Conservation (phyloP, 2,329 filamentous ascomycete genomes). For the Fonsecaea multimorphosa region DNA sequence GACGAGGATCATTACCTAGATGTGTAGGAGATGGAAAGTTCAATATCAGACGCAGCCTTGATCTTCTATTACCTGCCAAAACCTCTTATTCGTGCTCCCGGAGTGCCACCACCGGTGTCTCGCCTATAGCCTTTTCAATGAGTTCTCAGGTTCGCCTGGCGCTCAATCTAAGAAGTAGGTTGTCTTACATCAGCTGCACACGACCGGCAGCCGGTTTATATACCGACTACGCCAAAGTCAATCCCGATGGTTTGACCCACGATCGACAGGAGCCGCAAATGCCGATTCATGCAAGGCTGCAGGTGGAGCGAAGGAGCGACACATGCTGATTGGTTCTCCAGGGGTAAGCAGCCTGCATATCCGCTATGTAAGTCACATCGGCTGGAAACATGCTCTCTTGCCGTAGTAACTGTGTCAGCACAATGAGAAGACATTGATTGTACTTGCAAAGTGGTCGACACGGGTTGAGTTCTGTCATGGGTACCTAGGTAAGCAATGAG, state of each 20-base stretch:
- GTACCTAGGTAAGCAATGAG: background rate
- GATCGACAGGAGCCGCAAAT: background rate
- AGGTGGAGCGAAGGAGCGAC: background rate
- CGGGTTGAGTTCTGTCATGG: background rate
- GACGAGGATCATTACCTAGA: too few species aligned
- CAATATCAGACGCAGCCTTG: background rate
- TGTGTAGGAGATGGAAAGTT: too few species aligned
- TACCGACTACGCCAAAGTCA: background rate
- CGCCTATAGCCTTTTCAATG: background rate
- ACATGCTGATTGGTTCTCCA: slow-evolving; percentile 4
- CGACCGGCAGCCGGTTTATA: background rate
- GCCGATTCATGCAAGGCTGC: slow-evolving; percentile 9
- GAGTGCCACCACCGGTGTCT: background rate
- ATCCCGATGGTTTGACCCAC: background rate
- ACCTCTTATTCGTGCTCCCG: background rate
- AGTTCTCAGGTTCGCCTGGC: background rate
- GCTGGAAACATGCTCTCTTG: background rate
- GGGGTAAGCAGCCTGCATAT: slow-evolving; percentile 13
- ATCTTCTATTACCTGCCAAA: background rate
- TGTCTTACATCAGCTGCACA: background rate
- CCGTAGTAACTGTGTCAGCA: background rate
- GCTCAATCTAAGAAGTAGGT: background rate
- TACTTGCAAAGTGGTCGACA: background rate
- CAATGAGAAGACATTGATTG: background rate
- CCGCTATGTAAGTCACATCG: background rate